Evolutionary conservation across 257 asterid genomes (phyloP).

Genomic region (Fraxinus anomala): DNA sequence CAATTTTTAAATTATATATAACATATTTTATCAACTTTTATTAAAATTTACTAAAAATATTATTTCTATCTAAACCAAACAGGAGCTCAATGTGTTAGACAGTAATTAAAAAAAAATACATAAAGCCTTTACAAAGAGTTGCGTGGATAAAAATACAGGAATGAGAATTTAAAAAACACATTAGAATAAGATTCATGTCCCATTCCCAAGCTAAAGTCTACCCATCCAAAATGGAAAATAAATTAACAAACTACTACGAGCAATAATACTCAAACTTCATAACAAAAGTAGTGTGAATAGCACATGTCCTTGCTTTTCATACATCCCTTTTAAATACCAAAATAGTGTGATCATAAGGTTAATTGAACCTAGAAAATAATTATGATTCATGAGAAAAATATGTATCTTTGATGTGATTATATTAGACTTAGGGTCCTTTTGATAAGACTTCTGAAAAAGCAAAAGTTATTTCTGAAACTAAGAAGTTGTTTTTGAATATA

Average conservation of each 20-base stretch:
- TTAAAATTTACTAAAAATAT: too few species aligned
- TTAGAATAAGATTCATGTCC: not conserved
- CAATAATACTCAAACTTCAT: not conserved
- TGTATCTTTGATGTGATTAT: not conserved
- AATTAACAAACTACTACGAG: not conserved
- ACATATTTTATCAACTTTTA: too few species aligned
- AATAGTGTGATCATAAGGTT: not conserved
- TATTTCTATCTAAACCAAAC: too few species aligned
- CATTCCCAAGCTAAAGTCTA: constrained; percentile 2
- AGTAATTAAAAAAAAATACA: too few species aligned
- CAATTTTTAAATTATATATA: too few species aligned
- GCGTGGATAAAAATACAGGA: not conserved
- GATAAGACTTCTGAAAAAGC: too few species aligned
- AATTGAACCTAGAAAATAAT: not conserved
- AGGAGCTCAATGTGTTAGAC: not conserved
- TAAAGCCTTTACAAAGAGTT: not conserved
- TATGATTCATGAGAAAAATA: not conserved
- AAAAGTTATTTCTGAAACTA: too few species aligned
- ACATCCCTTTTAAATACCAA: not conserved
- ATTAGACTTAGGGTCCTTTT: too few species aligned
- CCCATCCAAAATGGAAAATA: not conserved
- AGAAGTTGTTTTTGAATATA: too few species aligned
- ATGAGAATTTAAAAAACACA: not conserved
- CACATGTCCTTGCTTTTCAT: constrained; percentile 30
- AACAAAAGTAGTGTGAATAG: not conserved